Base-by-base conservation (phyloP, 768 basidiomycete species). In the Mycena rebaudengoi region DNA sequence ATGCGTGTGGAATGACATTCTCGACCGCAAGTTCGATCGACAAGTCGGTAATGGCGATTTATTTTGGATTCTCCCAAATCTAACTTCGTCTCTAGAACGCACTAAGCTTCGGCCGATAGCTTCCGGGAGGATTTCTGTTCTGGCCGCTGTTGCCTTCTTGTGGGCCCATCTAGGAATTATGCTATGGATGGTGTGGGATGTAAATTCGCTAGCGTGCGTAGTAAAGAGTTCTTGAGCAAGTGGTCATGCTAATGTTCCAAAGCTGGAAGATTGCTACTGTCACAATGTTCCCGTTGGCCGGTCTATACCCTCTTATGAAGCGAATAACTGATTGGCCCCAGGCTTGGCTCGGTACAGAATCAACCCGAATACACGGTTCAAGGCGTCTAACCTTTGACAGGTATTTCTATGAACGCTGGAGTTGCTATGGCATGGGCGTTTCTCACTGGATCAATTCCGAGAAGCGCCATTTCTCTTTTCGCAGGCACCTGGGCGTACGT, bases 291-390 rank as follows among this genome's bases (percentile, higher is more conserved):
- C 73, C 73, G 1, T 14, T 74, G 16, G 64, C 67, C 23, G 75
- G 69, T 6, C n/a, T 78, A 16, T 81, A 82, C 64, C 80, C 80
- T 29, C 69, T 81, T 25, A 78, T 79, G 77, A 82, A 82, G 69
- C 74, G 80, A 10, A 72, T 75, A 50, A 81, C 80, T 3, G 74
- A 77, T 64, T 82, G 78, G 79, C 80, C 80, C 5, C 80, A 82
- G 55, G 76, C 75, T 2, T 80, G 75, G 75, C 74, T 82, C 8
- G 80, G 79, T 72, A 28, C 13, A 44, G 25, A 10, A 18, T 45
- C 14, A n/a, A n/a, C n/a, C n/a, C n/a, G n/a, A n/a, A n/a, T n/a
- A n/a, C n/a, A n/a, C n/a, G n/a, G n/a, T n/a, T n/a, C n/a, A n/a
- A n/a, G n/a, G n/a, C n/a, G n/a, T n/a, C n/a, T n/a, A n/a, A 52